Evolutionary conservation across 1,139 yeast genomes (phyloP), one percentile per base, ranked within the genome.

Genomic region (Taphrina sp.): DNA sequence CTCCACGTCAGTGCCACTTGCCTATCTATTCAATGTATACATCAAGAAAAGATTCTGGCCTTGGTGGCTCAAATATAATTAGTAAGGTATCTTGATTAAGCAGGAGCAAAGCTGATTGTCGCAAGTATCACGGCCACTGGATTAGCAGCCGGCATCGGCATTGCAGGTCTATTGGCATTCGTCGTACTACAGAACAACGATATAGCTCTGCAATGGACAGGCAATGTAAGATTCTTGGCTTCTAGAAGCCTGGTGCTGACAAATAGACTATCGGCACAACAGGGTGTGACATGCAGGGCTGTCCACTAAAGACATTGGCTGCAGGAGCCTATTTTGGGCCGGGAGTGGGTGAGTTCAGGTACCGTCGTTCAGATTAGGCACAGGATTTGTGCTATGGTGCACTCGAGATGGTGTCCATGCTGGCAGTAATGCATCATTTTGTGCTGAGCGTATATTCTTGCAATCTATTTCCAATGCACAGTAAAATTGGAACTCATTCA

Each of bases 61-160:
- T 61, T 81, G 85, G 85, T 81, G 85, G 85, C 71, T 79, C 39
- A 52, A 52, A 34, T 52, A 52, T 43, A 43, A 34, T 29, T 52
- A 52, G n/a, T n/a, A n/a, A n/a, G n/a, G n/a, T n/a, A n/a, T n/a
- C n/a, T n/a, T n/a, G n/a, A n/a, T n/a, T n/a, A n/a, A n/a, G n/a
- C n/a, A n/a, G n/a, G n/a, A n/a, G n/a, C n/a, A n/a, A n/a, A n/a
- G n/a, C n/a, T n/a, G n/a, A n/a, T n/a, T n/a, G n/a, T n/a, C n/a
- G n/a, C n/a, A n/a, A n/a, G n/a, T 31, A 37, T 52, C 49, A 52
- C 46, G 5, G 76, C 82, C 26, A 82, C 83, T 1, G 85, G 80
- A 22, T 64, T 81, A 59, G 82, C 77, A 63, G 70, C 78, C 52
- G 82, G 84, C 49, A 69, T 80, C 59, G 81, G 82, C 5, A 47